Conservation (phyloP, 352 stramenopile genomes). For the Elongisporangium undulatum region DNA sequence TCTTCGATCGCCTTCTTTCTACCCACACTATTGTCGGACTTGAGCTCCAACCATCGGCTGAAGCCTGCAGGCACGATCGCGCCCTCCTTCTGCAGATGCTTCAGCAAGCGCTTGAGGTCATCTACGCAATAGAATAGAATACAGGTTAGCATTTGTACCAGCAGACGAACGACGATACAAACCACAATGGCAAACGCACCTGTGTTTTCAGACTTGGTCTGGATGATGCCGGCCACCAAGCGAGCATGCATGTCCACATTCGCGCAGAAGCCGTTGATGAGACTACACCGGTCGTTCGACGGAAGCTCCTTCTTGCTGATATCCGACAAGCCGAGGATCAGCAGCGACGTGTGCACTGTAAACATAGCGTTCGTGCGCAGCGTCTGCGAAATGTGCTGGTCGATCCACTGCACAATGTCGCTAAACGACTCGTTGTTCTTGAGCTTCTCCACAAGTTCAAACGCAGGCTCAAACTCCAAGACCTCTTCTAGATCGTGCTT, state of each 20-base stretch:
- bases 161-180: too few relatives aligned
- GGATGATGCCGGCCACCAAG: slow-evolving; percentile 60
- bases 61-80: slow-evolving; percentile 43
- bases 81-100: slow-evolving; percentile 65
- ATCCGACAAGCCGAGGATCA: slow-evolving; percentile 55
- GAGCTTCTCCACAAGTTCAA: slow-evolving; percentile 50
- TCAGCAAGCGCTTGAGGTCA: slow-evolving; percentile 58
- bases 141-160: too few relatives aligned
- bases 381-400: slow-evolving; percentile 37
- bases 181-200: slow-evolving; percentile 19
- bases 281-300: slow-evolving; percentile 55
- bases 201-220: slow-evolving; percentile 44
- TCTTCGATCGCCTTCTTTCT: slow-evolving; percentile 65
- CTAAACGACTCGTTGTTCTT: slow-evolving; percentile 34
- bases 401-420: slow-evolving; percentile 58
- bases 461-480: slow-evolving; percentile 47
- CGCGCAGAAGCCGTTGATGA: slow-evolving; percentile 69
- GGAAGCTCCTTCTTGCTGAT: slow-evolving; percentile 33
- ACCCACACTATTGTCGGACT: slow-evolving; percentile 68
- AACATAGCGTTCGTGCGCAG: slow-evolving; percentile 58
- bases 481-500: slow-evolving; percentile 56
- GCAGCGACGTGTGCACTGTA: slow-evolving; percentile 54
- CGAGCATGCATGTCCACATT: slow-evolving; percentile 56
- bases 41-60: slow-evolving; percentile 68
- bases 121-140: slow-evolving; percentile 17